A percentile compares a stretch with the other conserved stretches of the same genome.
Evolutionary conservation across 768 basidiomycete genomes (phyloP).

Genomic region (Macrolepiota dolichaula): DNA sequence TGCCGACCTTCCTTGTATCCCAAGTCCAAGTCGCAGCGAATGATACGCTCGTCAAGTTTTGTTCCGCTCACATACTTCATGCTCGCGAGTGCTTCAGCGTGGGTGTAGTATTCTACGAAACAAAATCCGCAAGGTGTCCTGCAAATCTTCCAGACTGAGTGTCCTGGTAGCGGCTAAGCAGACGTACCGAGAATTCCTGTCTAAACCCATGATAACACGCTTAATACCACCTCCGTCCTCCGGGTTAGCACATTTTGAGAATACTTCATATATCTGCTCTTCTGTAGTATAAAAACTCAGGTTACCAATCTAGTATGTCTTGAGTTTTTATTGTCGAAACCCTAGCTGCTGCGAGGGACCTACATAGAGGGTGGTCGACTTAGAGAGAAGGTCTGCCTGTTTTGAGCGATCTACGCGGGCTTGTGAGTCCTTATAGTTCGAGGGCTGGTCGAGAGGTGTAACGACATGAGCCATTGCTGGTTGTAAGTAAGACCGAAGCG

Average conservation of each 20-base stretch:
- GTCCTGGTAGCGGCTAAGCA: background rate
- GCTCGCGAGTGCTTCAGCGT: slow-evolving; percentile 87
- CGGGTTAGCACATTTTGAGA: slow-evolving; percentile 83
- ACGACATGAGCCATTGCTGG: slow-evolving; percentile 81
- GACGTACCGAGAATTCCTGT: slow-evolving; percentile 77
- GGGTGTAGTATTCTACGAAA: slow-evolving; percentile 95
- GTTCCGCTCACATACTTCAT: slow-evolving; percentile 97
- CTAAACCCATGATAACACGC: slow-evolving; percentile 92
- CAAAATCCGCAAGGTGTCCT: slow-evolving; percentile 95
- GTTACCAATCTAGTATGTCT: slow-evolving; percentile 68
- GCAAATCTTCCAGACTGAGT: slow-evolving; percentile 16
- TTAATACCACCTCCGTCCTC: slow-evolving; percentile 90
- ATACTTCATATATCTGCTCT: slow-evolving; percentile 93
- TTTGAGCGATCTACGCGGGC: slow-evolving; percentile 71
- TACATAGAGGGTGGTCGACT: slow-evolving; percentile 90
- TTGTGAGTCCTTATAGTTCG: slow-evolving; percentile 96
- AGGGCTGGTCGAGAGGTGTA: slow-evolving; percentile 83
- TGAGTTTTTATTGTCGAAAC: slow-evolving; percentile 10
- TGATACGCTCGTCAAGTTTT: slow-evolving; percentile 97
- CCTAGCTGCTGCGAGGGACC: slow-evolving; percentile 29
- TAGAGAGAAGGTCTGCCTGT: slow-evolving; percentile 77
- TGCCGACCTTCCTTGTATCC: slow-evolving; percentile 97
- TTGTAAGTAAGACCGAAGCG: background rate
- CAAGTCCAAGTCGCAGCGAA: slow-evolving; percentile 95
- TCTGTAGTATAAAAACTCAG: slow-evolving; percentile 94